Evolutionary conservation across 1,139 yeast genomes (phyloP), one percentile per base, ranked within the genome.

Genomic region (Tardiomyces blankii): DNA sequence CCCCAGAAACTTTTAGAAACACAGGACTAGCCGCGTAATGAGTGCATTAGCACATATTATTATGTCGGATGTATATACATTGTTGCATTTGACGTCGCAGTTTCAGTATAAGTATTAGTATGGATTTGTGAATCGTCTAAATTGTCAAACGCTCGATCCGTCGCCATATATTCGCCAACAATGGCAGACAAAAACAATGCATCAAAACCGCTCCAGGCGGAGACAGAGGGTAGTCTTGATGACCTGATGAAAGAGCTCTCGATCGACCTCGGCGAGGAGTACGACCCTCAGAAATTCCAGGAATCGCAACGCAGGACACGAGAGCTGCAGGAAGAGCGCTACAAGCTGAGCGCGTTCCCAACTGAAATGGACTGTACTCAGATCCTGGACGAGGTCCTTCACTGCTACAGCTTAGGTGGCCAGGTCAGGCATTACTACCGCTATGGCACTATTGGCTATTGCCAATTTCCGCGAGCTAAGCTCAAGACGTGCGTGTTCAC

Each of bases 361-460:
- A 63, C 66, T 7, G 62, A 61, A 25, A 78, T 80, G 84, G 73
- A 75, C 46, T 81, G 88, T 57, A 69, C 82, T 44, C 85, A 89
- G 39, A 94, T 94, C 0, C 80, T 89, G 63, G 95, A 89, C 62
- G 95, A 86, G 58, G 68, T 89, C 35, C 74, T 88, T 43, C 81
- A 78, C 44, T 89, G 97, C 62, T 87, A 85, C 67, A 84, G 96
- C 0, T 60, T 88, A 2, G 96, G 96, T 1, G 96, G 96, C 1
- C 96, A 88, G 61, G 67, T 84, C 28, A 75, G 91, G 51, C 75
- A 82, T 62, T 82, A 84, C 58, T 89, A 89, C 60, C 67, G 96
- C 45, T 82, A 80, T 58, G 96, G 96, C 2, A 76, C 80, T 41
- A 74, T 86, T 57, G 78, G 82, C 47, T 68, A 75, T 48, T 89